Percentiles rank a stretch among this genome's conserved stretches.
phyloP scores from a whole-genome alignment of 805 yeast species.

The Candida cerambycidarum region DNA sequence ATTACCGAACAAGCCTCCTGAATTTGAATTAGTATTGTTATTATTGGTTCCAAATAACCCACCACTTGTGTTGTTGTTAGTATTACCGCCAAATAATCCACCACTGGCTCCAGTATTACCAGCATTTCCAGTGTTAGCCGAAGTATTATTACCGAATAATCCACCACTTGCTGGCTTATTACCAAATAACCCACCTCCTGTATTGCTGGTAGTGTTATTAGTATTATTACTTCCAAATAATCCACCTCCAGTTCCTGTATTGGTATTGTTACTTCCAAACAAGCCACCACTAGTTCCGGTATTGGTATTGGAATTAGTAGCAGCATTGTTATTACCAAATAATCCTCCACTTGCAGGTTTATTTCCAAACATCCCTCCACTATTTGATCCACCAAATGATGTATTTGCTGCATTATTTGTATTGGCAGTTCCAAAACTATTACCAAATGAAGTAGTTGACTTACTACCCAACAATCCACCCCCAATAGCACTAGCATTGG shows the following conservation, averaged over 20 bases:
- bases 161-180: constrained; percentile 10
- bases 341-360: constrained; percentile 15
- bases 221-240: constrained; percentile 20
- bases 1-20: too few species aligned
- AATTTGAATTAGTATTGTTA: constrained; percentile 3
- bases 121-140: neutral
- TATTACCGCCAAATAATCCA: constrained; percentile 20
- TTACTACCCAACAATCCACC: constrained; percentile 19
- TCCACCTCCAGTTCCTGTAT: constrained; percentile 9
- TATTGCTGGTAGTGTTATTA: neutral
- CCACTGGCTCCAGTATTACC: neutral
- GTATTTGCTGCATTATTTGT: constrained; percentile 5
- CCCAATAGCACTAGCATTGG: constrained; percentile 1
- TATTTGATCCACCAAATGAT: constrained; percentile 8
- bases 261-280: constrained; percentile 18
- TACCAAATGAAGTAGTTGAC: constrained; percentile 12
- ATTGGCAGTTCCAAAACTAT: constrained; percentile 1
- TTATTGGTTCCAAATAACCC: constrained; percentile 12
- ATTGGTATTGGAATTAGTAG: constrained; percentile 12
- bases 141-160: constrained; percentile 15
- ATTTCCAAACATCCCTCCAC: constrained; percentile 9
- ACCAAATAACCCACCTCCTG: constrained; percentile 14
- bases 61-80: constrained; percentile 7
- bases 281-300: constrained; percentile 17
- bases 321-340: constrained; percentile 17